These are phyloP conservation scores for Coccomyxa sp. DNA, from an alignment of 139 green algal genomes.

Conservation along the genomic window DNA sequence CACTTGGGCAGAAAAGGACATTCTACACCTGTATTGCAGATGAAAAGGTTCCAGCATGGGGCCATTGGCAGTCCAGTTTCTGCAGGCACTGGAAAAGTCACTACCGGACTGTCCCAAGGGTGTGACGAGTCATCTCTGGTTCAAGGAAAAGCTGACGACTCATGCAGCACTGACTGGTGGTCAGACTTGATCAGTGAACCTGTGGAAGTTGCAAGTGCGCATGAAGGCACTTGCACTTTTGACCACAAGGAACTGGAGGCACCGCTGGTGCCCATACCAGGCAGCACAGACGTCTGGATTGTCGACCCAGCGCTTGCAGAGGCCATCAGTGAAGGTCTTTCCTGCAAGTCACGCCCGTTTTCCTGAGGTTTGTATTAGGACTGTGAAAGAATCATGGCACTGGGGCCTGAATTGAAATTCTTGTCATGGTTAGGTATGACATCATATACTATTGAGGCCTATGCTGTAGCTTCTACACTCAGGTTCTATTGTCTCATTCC, in stretches of 20 bases:
- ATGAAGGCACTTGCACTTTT: neutral
- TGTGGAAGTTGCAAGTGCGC: neutral
- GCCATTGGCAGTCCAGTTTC: neutral
- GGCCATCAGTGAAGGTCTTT: neutral
- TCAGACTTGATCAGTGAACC: neutral
- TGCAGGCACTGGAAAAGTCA: neutral
- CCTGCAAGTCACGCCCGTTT: too few relatives aligned
- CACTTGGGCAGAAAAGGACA: neutral
- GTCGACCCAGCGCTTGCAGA: neutral
- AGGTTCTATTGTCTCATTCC: neutral
- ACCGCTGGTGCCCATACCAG: neutral
- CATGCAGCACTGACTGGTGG: neutral
- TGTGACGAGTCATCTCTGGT: neutral
- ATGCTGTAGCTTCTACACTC: too few relatives aligned
- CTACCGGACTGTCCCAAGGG: neutral
- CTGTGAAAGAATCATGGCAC: too few relatives aligned
- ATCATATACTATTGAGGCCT: too few relatives aligned
- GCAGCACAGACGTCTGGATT: neutral
- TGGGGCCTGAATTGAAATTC: too few relatives aligned
- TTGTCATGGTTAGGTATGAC: too few relatives aligned
- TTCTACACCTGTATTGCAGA: neutral
- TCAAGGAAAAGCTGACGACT: neutral
- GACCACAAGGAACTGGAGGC: neutral
- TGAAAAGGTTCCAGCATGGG: neutral
- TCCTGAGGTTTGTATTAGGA: too few relatives aligned